phyloP scores from a whole-genome alignment of 768 basidiomycete species.

The Phylloporus sp. region DNA sequence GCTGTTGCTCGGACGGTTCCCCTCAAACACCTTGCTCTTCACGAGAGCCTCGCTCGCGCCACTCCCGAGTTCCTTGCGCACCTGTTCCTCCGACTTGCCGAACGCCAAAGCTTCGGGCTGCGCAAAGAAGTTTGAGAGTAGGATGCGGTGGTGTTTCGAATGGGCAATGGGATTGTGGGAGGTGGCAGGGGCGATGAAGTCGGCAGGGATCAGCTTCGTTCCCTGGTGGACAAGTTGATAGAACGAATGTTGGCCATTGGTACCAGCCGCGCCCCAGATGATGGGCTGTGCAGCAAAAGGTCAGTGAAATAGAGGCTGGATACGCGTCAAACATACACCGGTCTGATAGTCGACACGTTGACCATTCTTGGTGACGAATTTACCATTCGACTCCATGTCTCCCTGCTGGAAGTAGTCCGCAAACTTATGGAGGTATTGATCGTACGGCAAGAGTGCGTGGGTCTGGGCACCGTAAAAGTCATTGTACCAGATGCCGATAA shows the following conservation, averaged over 20 bases:
- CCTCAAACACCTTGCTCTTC: conserved; percentile 98
- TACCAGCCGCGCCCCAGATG: conserved; percentile 98
- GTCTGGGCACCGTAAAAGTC: conserved; percentile 98
- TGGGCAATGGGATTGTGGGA: conserved; percentile 83
- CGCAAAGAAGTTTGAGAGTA: conserved; percentile 97
- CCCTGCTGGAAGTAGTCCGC: conserved; percentile 99
- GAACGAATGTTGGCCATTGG: conserved; percentile 99
- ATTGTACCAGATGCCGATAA: conserved; percentile 97
- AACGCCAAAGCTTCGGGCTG: conserved; percentile 98
- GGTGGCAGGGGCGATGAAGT: conserved; percentile 88
- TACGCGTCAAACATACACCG: conserved; percentile 56
- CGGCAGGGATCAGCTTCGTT: conserved; percentile 86
- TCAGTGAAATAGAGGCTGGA: neutral
- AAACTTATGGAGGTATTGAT: conserved; percentile 99
- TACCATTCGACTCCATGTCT: conserved; percentile 99
- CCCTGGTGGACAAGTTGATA: conserved; percentile 97
- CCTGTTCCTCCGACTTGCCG: conserved; percentile 92
- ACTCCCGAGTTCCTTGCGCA: conserved; percentile 61
- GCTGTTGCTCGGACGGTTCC: conserved; percentile 94
- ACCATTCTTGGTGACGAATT: conserved; percentile 92
- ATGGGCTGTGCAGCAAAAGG: conserved; percentile 60
- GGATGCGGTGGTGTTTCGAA: conserved; percentile 95
- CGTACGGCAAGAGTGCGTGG: conserved; percentile 92
- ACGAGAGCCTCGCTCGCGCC: conserved; percentile 79
- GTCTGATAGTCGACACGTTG: conserved; percentile 94